phyloP scores from a whole-genome alignment of 2,329 filamentous ascomycete genomes.

The Aspergillus alliaceus region DNA sequence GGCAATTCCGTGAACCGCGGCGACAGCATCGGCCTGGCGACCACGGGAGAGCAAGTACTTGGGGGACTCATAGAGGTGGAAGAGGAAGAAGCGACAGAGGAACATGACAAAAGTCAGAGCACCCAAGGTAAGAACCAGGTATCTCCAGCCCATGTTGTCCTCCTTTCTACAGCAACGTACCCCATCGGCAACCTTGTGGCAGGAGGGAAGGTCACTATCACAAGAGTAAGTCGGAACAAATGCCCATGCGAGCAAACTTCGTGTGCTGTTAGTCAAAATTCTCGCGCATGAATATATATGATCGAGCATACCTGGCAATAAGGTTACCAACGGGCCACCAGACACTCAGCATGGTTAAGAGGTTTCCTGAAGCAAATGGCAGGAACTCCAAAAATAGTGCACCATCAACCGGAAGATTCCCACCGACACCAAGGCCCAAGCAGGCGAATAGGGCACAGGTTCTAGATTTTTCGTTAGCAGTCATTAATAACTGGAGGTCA shows the following conservation, averaged over 20 bases:
- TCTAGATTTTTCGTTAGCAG: constrained; percentile 20
- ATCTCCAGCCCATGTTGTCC: constrained; percentile 72
- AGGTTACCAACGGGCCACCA: constrained; percentile 88
- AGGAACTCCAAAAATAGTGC: constrained; percentile 82
- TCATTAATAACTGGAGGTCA: background rate
- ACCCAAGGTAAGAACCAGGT: constrained; percentile 70
- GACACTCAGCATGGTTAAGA: constrained; percentile 76
- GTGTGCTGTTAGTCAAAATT: background rate
- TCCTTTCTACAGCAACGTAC: constrained; percentile 47
- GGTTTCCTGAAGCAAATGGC: constrained; percentile 69
- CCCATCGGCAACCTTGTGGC: constrained; percentile 26
- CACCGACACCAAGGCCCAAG: constrained; percentile 69
- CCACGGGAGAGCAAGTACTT: constrained; percentile 79
- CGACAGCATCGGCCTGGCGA: constrained; percentile 74
- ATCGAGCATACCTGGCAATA: constrained; percentile 50
- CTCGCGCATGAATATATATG: background rate
- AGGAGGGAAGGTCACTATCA: constrained; percentile 29
- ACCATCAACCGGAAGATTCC: constrained; percentile 76
- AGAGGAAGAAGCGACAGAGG: constrained; percentile 72
- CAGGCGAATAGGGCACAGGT: constrained; percentile 62
- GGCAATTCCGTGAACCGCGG: constrained; percentile 76
- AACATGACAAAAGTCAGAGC: constrained; percentile 76
- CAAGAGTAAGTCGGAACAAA: constrained; percentile 69
- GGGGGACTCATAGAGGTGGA: constrained; percentile 80
- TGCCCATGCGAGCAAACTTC: constrained; percentile 64